Evolutionary conservation across 1,284 basidiomycete genomes (phyloP), one percentile per base, ranked within the genome.

Genomic region (Ceratobasidium sp.): DNA sequence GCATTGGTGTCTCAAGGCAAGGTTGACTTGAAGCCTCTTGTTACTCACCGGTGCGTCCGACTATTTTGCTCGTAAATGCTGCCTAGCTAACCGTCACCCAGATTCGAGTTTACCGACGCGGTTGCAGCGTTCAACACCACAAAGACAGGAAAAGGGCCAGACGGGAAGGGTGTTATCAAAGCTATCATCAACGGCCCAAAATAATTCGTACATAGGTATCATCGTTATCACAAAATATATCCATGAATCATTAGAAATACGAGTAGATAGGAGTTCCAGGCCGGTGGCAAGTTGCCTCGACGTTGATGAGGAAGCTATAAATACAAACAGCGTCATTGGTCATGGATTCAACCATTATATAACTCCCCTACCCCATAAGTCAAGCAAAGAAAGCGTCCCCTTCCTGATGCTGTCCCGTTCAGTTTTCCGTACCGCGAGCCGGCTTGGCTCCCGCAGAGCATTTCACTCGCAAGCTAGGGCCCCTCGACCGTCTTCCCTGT

Each of bases 161-260:
- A 85, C 75, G 86, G 86, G 38, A 84, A 84, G 77, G 80, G 81
- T 7, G 79, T 82, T 47, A 85, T 85, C 78, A 85, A 85, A 79
- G 81, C 78, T 30, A 87, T 94, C 76, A 93, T 94, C 76, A 90
- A 90, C 66, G 92, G 92, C 0, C 91, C 91, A 49, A 89, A 86
- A 59, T 76, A 73, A 71, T 28, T 57, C 26, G 49, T 13, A 13
- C 49, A 13, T n/a, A 18, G 28, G 13, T 21, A 52, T 55, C 30
- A 26, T 32, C 18, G 18, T 21, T 30, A 50, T 21, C 32, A 26
- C 28, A 35, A 64, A 46, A 64, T 43, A 35, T 50, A 32, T 41
- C 26, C n/a, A 28, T 43, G 38, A 62, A 38, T 35, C 26, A 30
- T 18, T 8, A 6, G 32, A 14, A 55, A 7, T 18, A 21, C 26